Conservation (phyloP, 495 filamentous ascomycete genomes). For the Trichoderma gamsii region DNA sequence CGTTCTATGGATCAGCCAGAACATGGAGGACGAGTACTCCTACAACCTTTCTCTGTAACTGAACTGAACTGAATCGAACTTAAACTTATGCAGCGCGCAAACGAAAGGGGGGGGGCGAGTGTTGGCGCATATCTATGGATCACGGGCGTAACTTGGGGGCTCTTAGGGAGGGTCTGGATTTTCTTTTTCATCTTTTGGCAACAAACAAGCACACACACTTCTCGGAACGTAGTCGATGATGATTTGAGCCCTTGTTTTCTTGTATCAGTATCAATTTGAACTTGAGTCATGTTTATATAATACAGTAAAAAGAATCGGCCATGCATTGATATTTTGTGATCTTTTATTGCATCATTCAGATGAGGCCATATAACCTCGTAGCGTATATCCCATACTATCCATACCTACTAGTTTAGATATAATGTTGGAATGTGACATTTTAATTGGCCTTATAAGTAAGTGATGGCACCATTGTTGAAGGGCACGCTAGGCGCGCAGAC, state of each 20-base stretch:
- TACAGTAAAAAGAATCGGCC: neutral
- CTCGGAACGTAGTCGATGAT: neutral
- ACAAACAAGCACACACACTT: neutral
- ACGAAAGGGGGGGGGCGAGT: neutral
- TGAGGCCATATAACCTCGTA: too few species aligned
- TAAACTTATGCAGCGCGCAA: neutral
- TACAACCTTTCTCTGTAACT: slow-evolving; percentile 83
- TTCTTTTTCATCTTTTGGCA: neutral
- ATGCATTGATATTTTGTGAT: neutral
- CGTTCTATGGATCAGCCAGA: slow-evolving; percentile 94
- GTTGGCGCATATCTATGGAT: slow-evolving; percentile 13
- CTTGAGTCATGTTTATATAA: neutral
- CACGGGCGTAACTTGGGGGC: slow-evolving; percentile 9
- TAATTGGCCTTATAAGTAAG: too few species aligned
- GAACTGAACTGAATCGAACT: too few species aligned
- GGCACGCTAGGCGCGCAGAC: neutral
- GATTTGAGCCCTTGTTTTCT: slow-evolving; percentile 8
- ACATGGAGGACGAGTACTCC: slow-evolving; percentile 98
- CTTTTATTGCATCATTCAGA: too few species aligned
- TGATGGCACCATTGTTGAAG: too few species aligned
- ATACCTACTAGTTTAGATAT: too few species aligned
- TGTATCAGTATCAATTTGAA: neutral
- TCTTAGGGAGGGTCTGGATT: neutral
- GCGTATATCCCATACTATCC: too few species aligned
- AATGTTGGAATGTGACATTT: too few species aligned